Evolutionary conservation across 495 filamentous ascomycete species (phyloP), one percentile per base, ranked within the genome.

Genomic region (Cetradonia linearis): DNA sequence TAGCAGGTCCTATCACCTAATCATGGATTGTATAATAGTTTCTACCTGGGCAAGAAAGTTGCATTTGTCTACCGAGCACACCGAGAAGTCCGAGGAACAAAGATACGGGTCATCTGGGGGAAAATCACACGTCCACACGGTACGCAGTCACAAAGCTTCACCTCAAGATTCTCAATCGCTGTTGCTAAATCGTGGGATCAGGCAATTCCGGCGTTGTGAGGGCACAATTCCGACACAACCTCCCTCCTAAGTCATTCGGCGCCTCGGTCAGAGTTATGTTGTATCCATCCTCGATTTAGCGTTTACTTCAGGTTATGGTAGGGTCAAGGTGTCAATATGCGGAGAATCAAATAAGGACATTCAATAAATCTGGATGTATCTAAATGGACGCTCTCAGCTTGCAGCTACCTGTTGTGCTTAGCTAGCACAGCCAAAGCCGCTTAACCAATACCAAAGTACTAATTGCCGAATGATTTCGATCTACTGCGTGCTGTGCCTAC

Each of bases 61-160:
- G 92, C 92, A 68, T 97, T 89, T 74, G 91, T 98, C 75, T 97
- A 97, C 81, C 87, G 91, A 66, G 93, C 85, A 62, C 84, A 87
- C 78, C 86, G 82, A 77, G 90, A 95, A 80, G 79, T 91, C 68
- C 88, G 89, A 68, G 93, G 93, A 72, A 89, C 90, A 73, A 96
- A 97, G 83, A 91, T 97, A 75, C 81, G 91, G 71, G 91, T 96
- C 64, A 97, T 97, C 78, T 98, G 94, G 93, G 94, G 94, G 77
- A 97, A 95, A 82, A 83, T 97, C 70, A 95, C 91, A 70, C 82
- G 89, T 70, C 84, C 89, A 72, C 91, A 97, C 77, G 93, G 89
- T 92, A 86, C 69, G 82, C 72, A 4, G 50, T 54, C 50, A 36
- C 18, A 23, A 33, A 2, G 16, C 50, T 54, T 30, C 30, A 28